phyloP scores from a whole-genome alignment of 2,329 filamentous ascomycete genomes.

The Colletotrichum theobromicola region DNA sequence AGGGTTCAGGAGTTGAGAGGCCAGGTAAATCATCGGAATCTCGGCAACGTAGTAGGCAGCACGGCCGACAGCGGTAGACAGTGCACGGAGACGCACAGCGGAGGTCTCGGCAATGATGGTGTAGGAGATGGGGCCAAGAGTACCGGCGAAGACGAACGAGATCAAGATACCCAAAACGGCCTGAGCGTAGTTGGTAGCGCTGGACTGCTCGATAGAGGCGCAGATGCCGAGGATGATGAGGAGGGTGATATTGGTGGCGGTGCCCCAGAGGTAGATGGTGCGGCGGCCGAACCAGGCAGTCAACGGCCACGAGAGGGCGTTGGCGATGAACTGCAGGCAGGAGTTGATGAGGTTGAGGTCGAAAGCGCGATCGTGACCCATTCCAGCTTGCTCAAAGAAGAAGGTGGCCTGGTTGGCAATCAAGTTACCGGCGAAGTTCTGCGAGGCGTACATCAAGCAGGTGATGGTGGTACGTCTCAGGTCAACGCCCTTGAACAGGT shows the following conservation, averaged over 20 bases:
- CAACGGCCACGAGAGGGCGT: conserved; percentile 37
- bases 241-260: conserved; percentile 35
- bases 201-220: conserved; percentile 36
- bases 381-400: conserved; percentile 52
- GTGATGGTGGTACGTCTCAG: conserved; percentile 59
- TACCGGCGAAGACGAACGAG: conserved; percentile 41
- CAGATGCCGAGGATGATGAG: conserved; percentile 40
- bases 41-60: conserved; percentile 46
- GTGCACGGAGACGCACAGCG: conserved; percentile 38
- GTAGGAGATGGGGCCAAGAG: conserved; percentile 40
- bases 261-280: conserved; percentile 43
- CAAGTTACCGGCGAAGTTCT: conserved; percentile 65
- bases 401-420: conserved; percentile 67
- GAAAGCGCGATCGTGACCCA: conserved; percentile 25
- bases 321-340: conserved; percentile 36
- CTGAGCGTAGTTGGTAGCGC: conserved; percentile 39
- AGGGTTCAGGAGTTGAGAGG: conserved; percentile 42
- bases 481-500: conserved; percentile 60
- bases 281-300: conserved; percentile 42
- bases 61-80: conserved; percentile 42
- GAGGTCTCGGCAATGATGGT: conserved; percentile 43
- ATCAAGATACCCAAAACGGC: conserved; percentile 41
- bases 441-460: conserved; percentile 61
- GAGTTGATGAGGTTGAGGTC: conserved; percentile 31
- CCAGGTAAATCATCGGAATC: conserved; percentile 45